These are phyloP conservation scores for Leishmania martiniquensis DNA, from an alignment of 208 protist genomes.

Conservation along the genomic window DNA sequence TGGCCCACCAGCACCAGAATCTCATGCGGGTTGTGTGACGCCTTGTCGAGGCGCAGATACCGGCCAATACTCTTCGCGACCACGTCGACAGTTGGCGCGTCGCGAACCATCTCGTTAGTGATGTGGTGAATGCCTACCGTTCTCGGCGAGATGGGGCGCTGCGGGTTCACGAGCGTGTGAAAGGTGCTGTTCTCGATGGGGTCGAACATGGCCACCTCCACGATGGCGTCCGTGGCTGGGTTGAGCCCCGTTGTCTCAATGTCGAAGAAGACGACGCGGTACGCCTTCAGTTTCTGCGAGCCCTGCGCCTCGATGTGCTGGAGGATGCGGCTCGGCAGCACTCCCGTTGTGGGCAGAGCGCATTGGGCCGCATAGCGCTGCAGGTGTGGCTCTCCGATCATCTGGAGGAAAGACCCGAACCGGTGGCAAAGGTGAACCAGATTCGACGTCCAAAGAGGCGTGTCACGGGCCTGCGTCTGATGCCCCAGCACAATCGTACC, in stretches of 20 bases:
- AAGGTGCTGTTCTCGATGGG: conserved; percentile 80
- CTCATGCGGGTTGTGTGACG: conserved; percentile 49
- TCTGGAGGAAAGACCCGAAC: conserved; percentile 52
- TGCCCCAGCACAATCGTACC: conserved; percentile 65
- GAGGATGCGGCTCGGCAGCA: conserved; percentile 41
- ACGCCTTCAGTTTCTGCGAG: conserved; percentile 24
- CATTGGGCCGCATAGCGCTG: conserved; percentile 75
- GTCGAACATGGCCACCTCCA: conserved; percentile 87
- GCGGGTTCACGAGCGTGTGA: conserved; percentile 76
- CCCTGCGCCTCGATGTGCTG: conserved; percentile 40
- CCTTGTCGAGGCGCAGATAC: conserved; percentile 68
- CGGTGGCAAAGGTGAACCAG: conserved; percentile 77
- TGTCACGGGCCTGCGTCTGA: conserved; percentile 25
- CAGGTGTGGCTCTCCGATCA: conserved; percentile 67
- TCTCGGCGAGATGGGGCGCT: conserved; percentile 57
- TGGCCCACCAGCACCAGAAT: conserved; percentile 81
- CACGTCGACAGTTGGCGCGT: conserved; percentile 56
- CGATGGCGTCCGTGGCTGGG: conserved; percentile 71
- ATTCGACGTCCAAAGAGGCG: conserved; percentile 69
- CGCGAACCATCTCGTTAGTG: conserved; percentile 68
- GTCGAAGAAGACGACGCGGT: conserved; percentile 81
- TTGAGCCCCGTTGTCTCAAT: conserved; percentile 91
- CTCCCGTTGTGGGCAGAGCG: conserved; percentile 25
- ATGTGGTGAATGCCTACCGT: conserved; percentile 87
- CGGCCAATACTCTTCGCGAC: conserved; percentile 57